Percentiles rank a stretch among this genome's conserved stretches.
These are phyloP conservation scores for Chalciporus sphaerocephalus DNA, from an alignment of 768 basidiomycete species.

Conservation along the genomic window DNA sequence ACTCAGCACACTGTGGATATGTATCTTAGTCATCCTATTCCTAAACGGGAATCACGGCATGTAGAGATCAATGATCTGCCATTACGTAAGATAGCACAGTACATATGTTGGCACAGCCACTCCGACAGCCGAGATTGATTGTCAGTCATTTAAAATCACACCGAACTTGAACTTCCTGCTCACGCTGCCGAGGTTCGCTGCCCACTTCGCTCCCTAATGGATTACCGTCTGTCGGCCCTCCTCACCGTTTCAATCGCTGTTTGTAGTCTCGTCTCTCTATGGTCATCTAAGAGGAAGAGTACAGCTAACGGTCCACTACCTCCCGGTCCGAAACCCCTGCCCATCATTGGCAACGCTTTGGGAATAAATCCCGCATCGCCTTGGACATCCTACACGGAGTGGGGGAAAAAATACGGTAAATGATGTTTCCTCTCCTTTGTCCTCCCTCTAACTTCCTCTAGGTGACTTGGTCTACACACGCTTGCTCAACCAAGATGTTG, in stretches of 20 bases:
- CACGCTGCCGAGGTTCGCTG: too few species aligned
- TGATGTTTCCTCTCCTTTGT: slow-evolving; percentile 8
- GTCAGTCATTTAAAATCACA: too few species aligned
- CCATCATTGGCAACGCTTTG: slow-evolving; percentile 28
- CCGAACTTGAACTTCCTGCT: too few species aligned
- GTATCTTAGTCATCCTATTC: background rate
- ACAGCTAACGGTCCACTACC: slow-evolving; percentile 30
- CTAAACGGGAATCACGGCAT: background rate
- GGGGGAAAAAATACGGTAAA: slow-evolving; percentile 31
- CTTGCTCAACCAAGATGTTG: slow-evolving; percentile 33
- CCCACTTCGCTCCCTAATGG: slow-evolving; percentile 7
- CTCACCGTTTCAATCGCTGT: slow-evolving; percentile 2
- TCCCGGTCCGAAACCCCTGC: slow-evolving; percentile 50
- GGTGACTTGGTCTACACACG: slow-evolving; percentile 38
- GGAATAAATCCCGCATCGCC: slow-evolving; percentile 26
- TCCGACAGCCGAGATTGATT: slow-evolving; percentile 7
- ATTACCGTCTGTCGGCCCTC: slow-evolving; percentile 13
- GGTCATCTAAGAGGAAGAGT: slow-evolving; percentile 5
- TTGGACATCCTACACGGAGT: slow-evolving; percentile 31
- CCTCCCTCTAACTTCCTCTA: background rate
- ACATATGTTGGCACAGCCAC: background rate
- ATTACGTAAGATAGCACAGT: too few species aligned
- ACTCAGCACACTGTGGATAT: slow-evolving; percentile 4
- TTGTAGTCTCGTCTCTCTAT: slow-evolving; percentile 5
- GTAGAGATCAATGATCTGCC: background rate